Conservation (phyloP, 352 stramenopile species). For the Paralagenidium karlingii region DNA sequence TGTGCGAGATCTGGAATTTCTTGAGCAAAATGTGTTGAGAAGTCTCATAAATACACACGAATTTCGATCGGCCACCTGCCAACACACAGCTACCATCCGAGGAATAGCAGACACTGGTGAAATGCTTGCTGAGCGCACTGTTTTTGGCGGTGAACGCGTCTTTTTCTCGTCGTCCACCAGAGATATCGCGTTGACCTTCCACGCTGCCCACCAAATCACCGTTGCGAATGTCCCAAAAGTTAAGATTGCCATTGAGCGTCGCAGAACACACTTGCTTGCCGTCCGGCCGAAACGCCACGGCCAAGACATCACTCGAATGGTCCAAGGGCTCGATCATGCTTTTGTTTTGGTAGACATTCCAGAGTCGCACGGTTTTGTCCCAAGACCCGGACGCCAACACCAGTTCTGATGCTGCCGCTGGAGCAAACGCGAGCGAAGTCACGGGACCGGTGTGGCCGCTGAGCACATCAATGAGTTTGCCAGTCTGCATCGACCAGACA, state of each 20-base stretch:
- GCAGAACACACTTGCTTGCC: conserved; percentile 93
- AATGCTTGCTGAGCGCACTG: conserved; percentile 93
- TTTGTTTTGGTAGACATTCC: conserved; percentile 98
- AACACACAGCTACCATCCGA: conserved; percentile 96
- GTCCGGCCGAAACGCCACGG: conserved; percentile 93
- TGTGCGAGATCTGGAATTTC: conserved; percentile 99
- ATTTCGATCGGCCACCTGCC: conserved; percentile 95
- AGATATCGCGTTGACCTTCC: conserved; percentile 94
- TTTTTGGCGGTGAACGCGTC: conserved; percentile 80
- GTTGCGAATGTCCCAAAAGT: conserved; percentile 96
- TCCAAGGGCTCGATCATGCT: conserved; percentile 91
- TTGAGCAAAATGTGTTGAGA: conserved; percentile 93
- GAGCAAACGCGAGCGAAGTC: conserved; percentile 88
- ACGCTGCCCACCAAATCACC: conserved; percentile 93
- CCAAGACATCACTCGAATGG: conserved; percentile 94
- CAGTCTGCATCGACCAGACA: conserved; percentile 95
- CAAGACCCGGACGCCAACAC: conserved; percentile 94
- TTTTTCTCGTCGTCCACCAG: conserved; percentile 78
- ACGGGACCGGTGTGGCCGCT: conserved; percentile 96
- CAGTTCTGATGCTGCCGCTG: conserved; percentile 58
- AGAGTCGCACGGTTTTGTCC: conserved; percentile 98
- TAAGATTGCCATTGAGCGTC: conserved; percentile 93
- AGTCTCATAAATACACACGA: conserved; percentile 99
- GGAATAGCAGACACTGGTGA: conserved; percentile 98
- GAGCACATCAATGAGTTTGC: conserved; percentile 95